Base-by-base conservation (phyloP, 2,329 filamentous ascomycete species). In the Verticillium dahliae region DNA sequence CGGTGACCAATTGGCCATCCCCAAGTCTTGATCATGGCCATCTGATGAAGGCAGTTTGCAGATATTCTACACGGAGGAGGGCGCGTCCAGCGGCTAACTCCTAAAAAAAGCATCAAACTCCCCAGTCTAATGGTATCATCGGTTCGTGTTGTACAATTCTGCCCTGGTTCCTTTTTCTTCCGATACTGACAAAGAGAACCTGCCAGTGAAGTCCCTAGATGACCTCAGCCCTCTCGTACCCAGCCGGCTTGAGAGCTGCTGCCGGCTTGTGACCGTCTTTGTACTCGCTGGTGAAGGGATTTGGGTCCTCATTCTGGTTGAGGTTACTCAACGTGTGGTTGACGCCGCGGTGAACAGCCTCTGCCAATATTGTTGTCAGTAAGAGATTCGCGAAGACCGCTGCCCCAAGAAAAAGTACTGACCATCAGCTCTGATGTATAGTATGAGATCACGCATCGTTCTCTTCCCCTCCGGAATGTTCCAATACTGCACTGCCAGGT, bases 321-420 rank as follows among this genome's bases (percentile, higher is more conserved):
- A 99, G 80, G 72, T 98, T 98, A 59, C 90, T 87, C 52, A 99
- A 77, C 0, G 95, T 98, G 74, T 99, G 95, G 76, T 99, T 98
- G 68, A 98, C 94, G 71, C 97, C 95, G 38, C 95, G 84, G 71
- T 96, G 92, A 73, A 91, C 90, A 4, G 91, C 91, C 75, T 97
- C 92, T 71, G 76, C 72, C 27, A 3, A 68, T 68, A 54, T 35
- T n/a, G 57, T 35, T n/a, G 57, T 60, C 39, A 58, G 58, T 56
- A 3, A 57, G 56, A 22, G 56, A 41, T 15, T 18, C 14, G 3
- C 13, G 54, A 18, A 37, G 27, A 27, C 5, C 27, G 27, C 27
- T 27, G 27, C 2, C 27, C 52, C 45, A 14, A 6, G 7, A 35
- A 35, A 4, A 6, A 11, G 15, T 22, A 62, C 65, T 61, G 37